Evolutionary conservation across 768 basidiomycete genomes (phyloP).

Genomic region (Xerocomus potaroensis): DNA sequence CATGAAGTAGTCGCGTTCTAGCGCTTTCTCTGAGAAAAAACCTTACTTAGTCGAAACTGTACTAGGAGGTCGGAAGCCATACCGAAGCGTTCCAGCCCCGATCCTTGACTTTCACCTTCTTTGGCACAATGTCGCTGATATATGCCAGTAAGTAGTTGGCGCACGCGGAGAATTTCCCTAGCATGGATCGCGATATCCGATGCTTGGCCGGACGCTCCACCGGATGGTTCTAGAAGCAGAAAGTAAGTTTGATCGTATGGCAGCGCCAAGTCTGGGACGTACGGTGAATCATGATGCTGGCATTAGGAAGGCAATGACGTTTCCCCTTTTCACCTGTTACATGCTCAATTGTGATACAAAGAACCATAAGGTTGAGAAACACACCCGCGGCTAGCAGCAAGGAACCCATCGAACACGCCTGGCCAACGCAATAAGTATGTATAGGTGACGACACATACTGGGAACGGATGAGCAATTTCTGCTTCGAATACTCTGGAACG

Average conservation of each 20-base stretch:
- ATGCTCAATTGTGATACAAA: slow-evolving; percentile 13
- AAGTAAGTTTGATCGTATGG: slow-evolving; percentile 7
- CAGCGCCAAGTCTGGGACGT: slow-evolving; percentile 22
- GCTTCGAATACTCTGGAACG: slow-evolving; percentile 1
- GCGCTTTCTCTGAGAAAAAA: slow-evolving; percentile 61
- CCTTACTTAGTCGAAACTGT: slow-evolving; percentile 13
- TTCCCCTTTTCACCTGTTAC: slow-evolving; percentile 74
- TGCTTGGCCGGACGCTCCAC: slow-evolving; percentile 93
- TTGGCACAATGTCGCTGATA: slow-evolving; percentile 84
- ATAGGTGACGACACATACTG: slow-evolving; percentile 93
- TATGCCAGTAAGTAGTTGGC: slow-evolving; percentile 78
- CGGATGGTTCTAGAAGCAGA: slow-evolving; percentile 75
- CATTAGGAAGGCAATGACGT: slow-evolving; percentile 87
- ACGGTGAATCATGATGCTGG: slow-evolving; percentile 99
- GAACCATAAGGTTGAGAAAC: slow-evolving; percentile 12
- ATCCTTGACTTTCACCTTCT: slow-evolving; percentile 57
- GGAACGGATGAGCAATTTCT: slow-evolving; percentile 25
- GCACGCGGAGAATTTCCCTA: slow-evolving; percentile 88
- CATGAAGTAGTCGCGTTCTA: slow-evolving; percentile 97
- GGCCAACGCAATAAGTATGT: slow-evolving; percentile 93
- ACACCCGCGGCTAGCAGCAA: slow-evolving; percentile 80
- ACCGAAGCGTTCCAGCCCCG: slow-evolving; percentile 78
- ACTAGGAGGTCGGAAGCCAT: slow-evolving; percentile 28
- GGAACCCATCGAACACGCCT: slow-evolving; percentile 96
- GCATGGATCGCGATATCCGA: slow-evolving; percentile 98